Evolutionary conservation across 257 asterid species (phyloP).

Genomic region (Gentiana dahurica): DNA sequence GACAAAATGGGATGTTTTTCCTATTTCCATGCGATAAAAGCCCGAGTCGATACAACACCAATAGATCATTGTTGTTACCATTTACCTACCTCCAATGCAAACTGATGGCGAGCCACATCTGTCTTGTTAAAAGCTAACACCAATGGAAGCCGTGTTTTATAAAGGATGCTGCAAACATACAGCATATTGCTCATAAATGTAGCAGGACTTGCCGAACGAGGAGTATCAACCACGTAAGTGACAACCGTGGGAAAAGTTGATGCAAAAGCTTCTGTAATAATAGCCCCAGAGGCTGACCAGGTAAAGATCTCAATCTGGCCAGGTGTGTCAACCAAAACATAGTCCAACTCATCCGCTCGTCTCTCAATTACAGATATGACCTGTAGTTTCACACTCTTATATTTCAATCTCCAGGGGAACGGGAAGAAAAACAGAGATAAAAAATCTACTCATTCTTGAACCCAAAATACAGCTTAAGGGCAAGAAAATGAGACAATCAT

Average conservation of each 20-base stretch:
- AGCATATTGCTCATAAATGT: constrained; percentile 99
- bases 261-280: constrained; percentile 94
- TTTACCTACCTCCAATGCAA: constrained; percentile 75
- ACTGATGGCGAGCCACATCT: constrained; percentile 84
- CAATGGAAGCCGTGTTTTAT: constrained; percentile 85
- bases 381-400: constrained; percentile 25
- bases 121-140: constrained; percentile 89
- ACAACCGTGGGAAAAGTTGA: constrained; percentile 94
- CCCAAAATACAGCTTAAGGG: no score
- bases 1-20: neutral
- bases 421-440: no score
- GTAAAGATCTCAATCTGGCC: constrained; percentile 97
- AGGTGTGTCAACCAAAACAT: constrained; percentile 94
- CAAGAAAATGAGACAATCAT: no score
- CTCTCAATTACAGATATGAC: constrained; percentile 71
- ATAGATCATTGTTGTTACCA: no score
- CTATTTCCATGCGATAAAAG: neutral
- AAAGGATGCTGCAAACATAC: constrained; percentile 94
- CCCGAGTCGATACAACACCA: no score
- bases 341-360: constrained; percentile 89
- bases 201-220: constrained; percentile 78
- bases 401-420: neutral
- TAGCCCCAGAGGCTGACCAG: constrained; percentile 99
- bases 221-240: constrained; percentile 89
- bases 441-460: no score